Conservation (phyloP, 1,139 yeast genomes). For the Trichomonascaceae sp. region DNA sequence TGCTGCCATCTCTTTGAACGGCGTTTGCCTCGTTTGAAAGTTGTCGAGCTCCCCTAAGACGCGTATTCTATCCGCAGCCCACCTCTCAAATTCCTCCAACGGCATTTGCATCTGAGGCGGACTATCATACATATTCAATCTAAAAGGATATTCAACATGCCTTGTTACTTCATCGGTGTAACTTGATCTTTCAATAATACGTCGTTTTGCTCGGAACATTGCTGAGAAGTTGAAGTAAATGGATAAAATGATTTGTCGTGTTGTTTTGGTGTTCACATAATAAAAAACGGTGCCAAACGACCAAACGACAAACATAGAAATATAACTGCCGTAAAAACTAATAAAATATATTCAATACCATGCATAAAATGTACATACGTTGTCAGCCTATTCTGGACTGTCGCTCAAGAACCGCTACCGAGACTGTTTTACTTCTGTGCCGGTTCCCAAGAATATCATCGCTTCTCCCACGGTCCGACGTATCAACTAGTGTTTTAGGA, state of each 20-base stretch:
- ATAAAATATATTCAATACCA: background rate
- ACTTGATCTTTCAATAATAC: conserved; percentile 69
- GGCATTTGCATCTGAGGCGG: conserved; percentile 87
- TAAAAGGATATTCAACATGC: conserved; percentile 38
- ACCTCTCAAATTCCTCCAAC: conserved; percentile 81
- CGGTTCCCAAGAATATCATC: background rate
- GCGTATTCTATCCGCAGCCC: conserved; percentile 91
- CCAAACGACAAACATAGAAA: background rate
- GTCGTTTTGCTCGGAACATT: conserved; percentile 72
- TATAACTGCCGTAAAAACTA: background rate
- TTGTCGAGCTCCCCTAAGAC: conserved; percentile 82
- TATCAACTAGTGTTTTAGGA: background rate
- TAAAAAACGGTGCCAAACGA: too few species aligned
- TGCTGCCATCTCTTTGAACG: conserved; percentile 57
- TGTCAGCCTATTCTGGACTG: background rate
- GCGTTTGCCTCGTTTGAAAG: conserved; percentile 58
- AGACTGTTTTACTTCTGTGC: background rate
- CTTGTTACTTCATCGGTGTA: conserved; percentile 38
- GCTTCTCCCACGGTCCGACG: background rate
- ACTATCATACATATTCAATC: conserved; percentile 61
- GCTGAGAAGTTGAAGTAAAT: background rate
- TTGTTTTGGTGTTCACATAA: conserved; percentile 3
- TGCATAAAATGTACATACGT: background rate
- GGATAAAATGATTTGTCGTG: conserved; percentile 2
- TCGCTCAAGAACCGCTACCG: background rate